Evolutionary conservation across 192 early-diverging fungal species (phyloP).

Genomic region (Dissophora ornata): DNA sequence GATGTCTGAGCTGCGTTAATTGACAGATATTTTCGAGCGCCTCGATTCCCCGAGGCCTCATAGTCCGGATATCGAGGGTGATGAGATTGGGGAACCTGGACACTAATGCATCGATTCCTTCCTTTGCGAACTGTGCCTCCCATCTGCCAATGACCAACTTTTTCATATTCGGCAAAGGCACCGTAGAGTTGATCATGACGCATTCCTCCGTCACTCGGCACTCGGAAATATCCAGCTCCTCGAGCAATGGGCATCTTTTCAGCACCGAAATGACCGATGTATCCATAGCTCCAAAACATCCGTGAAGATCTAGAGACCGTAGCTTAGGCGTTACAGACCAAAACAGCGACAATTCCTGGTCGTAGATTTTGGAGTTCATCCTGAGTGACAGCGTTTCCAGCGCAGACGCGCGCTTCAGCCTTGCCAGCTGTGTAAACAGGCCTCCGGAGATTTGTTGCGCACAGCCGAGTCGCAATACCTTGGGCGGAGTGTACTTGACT

Average conservation of each 20-base stretch:
- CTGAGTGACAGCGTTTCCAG: constrained; percentile 26
- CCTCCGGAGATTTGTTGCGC: constrained; percentile 15
- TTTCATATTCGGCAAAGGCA: constrained; percentile 20
- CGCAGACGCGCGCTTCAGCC: constrained; percentile 17
- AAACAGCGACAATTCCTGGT: constrained; percentile 32
- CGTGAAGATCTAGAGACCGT: constrained; percentile 28
- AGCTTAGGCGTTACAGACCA: constrained; percentile 38
- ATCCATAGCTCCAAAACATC: constrained; percentile 23
- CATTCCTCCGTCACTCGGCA: constrained; percentile 32
- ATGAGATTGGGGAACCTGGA: constrained; percentile 30
- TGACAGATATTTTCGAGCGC: constrained; percentile 23
- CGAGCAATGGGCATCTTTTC: constrained; percentile 34
- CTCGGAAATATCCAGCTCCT: constrained; percentile 41
- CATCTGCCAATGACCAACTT: constrained; percentile 37
- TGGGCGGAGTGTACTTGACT: constrained; percentile 28
- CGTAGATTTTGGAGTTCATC: constrained; percentile 25
- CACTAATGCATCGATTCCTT: constrained; percentile 29
- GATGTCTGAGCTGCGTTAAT: constrained; percentile 25
- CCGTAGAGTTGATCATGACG: constrained; percentile 15
- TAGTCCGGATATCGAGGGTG: constrained; percentile 30
- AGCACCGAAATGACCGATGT: constrained; percentile 6
- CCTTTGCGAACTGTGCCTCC: constrained; percentile 8
- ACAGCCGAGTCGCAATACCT: constrained; percentile 23
- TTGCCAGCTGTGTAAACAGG: constrained; percentile 21
- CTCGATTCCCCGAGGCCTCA: constrained; percentile 23